These are phyloP conservation scores for Athelia sp. DNA, from an alignment of 1,284 basidiomycete species.

Conservation along the genomic window DNA sequence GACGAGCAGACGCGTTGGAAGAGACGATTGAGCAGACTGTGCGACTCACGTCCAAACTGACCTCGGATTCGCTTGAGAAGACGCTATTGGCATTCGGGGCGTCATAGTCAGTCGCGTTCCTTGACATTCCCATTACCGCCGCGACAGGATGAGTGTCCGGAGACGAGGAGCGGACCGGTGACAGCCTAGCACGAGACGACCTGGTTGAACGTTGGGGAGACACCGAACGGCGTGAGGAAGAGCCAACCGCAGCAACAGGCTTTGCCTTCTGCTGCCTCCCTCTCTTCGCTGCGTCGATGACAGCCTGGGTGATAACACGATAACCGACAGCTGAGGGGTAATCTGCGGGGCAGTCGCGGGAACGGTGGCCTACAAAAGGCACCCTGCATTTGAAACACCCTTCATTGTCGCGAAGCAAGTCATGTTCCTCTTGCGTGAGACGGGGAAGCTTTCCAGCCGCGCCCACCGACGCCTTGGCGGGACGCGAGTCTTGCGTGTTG, in stretches of 20 bases:
- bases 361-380: background rate
- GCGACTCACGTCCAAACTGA: too few relatives aligned
- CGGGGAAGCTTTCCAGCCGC: background rate
- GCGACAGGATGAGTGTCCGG: too few relatives aligned
- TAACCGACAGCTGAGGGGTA: constrained; percentile 1
- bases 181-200: too few relatives aligned
- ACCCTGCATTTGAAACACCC: constrained; percentile 7
- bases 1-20: too few relatives aligned
- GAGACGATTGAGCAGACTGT: too few relatives aligned
- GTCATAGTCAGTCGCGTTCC: background rate
- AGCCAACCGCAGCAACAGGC: background rate
- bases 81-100: too few relatives aligned
- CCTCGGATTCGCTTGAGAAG: too few relatives aligned
- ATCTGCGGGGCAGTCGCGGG: background rate
- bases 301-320: background rate
- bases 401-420: background rate
- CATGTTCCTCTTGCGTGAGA: background rate
- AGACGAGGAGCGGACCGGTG: too few relatives aligned
- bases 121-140: background rate
- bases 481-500: background rate
- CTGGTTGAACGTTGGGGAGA: too few relatives aligned
- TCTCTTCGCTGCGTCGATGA: background rate
- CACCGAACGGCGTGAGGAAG: too few relatives aligned
- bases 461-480: background rate
- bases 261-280: background rate